phyloP scores from a whole-genome alignment of 495 filamentous ascomycete species.

The Parachaetomium inaequale region DNA sequence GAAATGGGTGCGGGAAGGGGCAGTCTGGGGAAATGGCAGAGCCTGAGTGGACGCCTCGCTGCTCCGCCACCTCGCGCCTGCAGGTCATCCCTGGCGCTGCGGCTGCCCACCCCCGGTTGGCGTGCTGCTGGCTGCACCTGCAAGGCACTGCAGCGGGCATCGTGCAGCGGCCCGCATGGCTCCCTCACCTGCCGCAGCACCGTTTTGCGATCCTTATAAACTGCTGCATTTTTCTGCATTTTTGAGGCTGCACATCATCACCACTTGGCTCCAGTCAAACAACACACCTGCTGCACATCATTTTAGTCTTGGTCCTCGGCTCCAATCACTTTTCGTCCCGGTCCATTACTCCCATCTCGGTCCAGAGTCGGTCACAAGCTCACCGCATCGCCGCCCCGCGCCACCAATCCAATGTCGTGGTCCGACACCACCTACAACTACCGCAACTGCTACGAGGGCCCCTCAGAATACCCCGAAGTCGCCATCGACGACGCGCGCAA shows the following conservation, averaged over 20 bases:
- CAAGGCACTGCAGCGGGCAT: slow-evolving; percentile 6
- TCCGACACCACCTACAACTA: slow-evolving; percentile 13
- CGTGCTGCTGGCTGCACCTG: neutral
- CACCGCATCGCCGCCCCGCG: neutral
- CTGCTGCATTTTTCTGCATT: neutral
- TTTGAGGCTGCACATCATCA: neutral
- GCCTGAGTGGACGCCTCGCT: slow-evolving; percentile 6
- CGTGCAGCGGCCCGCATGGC: slow-evolving; percentile 9
- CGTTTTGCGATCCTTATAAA: neutral
- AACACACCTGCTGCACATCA: too few relatives aligned
- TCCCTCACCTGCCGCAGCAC: slow-evolving; percentile 6
- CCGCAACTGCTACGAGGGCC: too few relatives aligned
- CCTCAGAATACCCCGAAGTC: slow-evolving; percentile 12
- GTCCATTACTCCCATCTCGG: too few relatives aligned
- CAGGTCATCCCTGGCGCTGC: neutral
- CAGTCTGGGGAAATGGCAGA: neutral
- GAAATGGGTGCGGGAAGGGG: too few relatives aligned
- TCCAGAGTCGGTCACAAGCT: too few relatives aligned
- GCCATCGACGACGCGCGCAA: slow-evolving; percentile 13
- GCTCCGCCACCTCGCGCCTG: slow-evolving; percentile 3
- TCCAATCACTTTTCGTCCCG: too few relatives aligned
- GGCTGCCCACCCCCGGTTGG: neutral
- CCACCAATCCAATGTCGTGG: neutral
- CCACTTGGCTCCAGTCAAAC: too few relatives aligned
- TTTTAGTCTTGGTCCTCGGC: too few relatives aligned